A percentile compares a stretch with the other conserved stretches of the same genome.
Evolutionary conservation across 441 rosid genomes (phyloP).

Genomic region (Pelargonium citronellum): DNA sequence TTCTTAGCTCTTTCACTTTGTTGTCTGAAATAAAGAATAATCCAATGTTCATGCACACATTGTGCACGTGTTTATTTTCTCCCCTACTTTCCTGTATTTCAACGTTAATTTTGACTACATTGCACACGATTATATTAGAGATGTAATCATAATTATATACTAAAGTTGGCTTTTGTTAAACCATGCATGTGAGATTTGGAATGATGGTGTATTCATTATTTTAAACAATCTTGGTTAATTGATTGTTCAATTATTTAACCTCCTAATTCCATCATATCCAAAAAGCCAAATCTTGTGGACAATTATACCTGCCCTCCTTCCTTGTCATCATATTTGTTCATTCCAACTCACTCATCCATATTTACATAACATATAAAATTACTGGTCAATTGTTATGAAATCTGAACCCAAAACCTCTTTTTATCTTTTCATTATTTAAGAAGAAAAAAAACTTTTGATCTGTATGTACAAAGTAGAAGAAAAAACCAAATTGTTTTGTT

Average conservation of each 20-base stretch:
- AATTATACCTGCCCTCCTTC: background rate
- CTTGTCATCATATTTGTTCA: background rate
- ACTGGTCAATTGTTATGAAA: background rate
- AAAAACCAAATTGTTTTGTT: too few species aligned
- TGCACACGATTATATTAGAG: too few species aligned
- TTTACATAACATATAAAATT: background rate
- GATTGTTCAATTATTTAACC: background rate
- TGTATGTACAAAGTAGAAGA: background rate
- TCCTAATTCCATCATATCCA: constrained; percentile 1
- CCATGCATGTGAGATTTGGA: background rate
- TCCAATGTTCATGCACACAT: background rate
- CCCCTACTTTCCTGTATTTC: background rate
- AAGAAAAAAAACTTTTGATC: background rate
- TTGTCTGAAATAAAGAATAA: too few species aligned
- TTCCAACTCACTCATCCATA: background rate
- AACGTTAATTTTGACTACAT: background rate
- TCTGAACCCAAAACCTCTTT: too few species aligned
- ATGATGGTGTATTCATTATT: background rate
- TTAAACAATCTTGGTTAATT: background rate
- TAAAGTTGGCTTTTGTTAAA: background rate
- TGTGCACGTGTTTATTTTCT: background rate
- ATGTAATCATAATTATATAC: background rate
- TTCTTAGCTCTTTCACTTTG: too few species aligned
- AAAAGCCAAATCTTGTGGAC: background rate
- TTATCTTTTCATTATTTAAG: too few species aligned